Base-by-base conservation (phyloP, 345 rosid species). In the Acer campestre region DNA sequence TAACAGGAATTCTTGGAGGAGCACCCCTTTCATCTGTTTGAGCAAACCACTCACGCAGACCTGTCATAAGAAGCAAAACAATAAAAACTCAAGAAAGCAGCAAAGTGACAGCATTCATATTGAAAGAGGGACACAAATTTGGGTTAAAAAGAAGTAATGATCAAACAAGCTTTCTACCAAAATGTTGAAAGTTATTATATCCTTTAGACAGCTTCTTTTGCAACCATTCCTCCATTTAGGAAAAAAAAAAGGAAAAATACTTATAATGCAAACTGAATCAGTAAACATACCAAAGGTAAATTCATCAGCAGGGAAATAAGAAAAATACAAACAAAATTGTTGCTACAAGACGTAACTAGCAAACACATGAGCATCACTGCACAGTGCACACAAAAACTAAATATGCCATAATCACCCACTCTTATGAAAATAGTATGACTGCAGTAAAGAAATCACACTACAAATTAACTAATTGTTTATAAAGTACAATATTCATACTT, bases 31-130 rank as follows among this genome's bases (percentile, higher is more conserved):
- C 98, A 87, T 97, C 99, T 61, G 93, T 92, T 85, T 94, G 98
- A 48, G 95, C 81, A 85, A 97, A 94, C 96, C 98, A 97, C 82
- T 97, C 99, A 1, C 98, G 98, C 80, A 97, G 79, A 83, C 99
- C 99, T 97, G 84, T 53, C 56, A 73, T 23, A 48, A 71, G 63
- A 68, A 58, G 16, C 29, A 58, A 59, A 73, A 55, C 51, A 79
- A 63, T 46, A 65, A 70, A 44, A 77, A 53, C n/a, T 70, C 20
- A 70, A 14, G 38, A 58, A 71, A 67, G 55, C 72, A 67, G 25
- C 73, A 48, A 73, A 59, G 31, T 48, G 38, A 51, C 7, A 70
- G 46, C 35, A n/a, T 69, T 59, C 23, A 72, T 13, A 67, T 40
- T 20, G 18, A 17, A 9, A 6, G 22, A 12, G 18, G 6, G 25